Percentiles rank a stretch among this genome's conserved stretches.
Evolutionary conservation across 495 filamentous ascomycete species (phyloP).

Genomic region (Cercophora newfieldiana): DNA sequence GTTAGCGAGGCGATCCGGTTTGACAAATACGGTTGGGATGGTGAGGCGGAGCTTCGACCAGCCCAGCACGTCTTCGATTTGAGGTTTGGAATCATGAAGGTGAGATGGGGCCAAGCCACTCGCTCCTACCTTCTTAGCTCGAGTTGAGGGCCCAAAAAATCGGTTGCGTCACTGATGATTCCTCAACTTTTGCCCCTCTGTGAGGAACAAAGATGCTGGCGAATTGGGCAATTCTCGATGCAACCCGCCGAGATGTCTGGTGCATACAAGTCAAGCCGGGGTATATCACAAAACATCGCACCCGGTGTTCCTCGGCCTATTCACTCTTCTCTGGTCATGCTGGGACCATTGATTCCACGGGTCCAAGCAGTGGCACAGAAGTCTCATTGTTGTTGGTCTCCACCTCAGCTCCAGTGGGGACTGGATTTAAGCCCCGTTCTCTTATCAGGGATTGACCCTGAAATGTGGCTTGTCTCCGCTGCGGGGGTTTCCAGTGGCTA

Average conservation of each 20-base stretch:
- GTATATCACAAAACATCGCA: too few species aligned
- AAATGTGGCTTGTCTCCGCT: not conserved
- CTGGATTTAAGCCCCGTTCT: not conserved
- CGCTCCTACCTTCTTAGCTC: not conserved
- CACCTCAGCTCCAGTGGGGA: not conserved
- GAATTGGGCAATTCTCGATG: not conserved
- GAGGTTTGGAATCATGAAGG: slow-evolving; percentile 15
- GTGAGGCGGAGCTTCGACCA: slow-evolving; percentile 21
- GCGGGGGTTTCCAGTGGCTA: not conserved
- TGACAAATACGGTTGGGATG: slow-evolving; percentile 20
- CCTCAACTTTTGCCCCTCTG: not conserved
- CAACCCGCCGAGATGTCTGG: too few species aligned
- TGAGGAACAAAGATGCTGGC: not conserved
- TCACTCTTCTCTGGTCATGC: too few species aligned
- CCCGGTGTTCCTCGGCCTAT: too few species aligned
- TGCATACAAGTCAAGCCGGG: too few species aligned
- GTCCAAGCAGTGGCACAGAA: too few species aligned
- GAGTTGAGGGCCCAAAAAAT: not conserved
- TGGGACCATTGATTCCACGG: too few species aligned
- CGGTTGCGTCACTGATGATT: slow-evolving; percentile 17
- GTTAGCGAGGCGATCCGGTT: not conserved
- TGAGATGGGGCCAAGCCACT: not conserved
- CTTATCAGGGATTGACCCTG: not conserved
- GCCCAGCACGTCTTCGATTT: not conserved
- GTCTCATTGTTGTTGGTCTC: too few species aligned